A percentile compares a stretch with the other conserved stretches of the same genome.
These are phyloP conservation scores for Phytophthora colocasiae DNA, from an alignment of 352 stramenopile species.

Conservation along the genomic window DNA sequence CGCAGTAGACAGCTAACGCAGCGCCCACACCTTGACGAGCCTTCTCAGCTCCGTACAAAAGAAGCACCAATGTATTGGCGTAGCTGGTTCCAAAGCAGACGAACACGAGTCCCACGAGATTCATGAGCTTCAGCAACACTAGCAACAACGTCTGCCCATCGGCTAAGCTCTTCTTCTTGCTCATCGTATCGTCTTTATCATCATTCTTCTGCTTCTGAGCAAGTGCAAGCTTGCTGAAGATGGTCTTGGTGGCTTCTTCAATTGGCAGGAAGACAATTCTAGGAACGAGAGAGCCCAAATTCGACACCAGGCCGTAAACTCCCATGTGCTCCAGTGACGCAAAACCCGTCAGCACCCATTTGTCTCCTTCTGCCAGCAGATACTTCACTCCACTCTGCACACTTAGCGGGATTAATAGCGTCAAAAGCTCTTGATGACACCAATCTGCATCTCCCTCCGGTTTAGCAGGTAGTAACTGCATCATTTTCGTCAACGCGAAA, in stretches of 20 bases:
- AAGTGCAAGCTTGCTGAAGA: conserved; percentile 93
- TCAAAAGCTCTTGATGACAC: conserved; percentile 70
- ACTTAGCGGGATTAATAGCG: conserved; percentile 76
- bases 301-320: conserved; percentile 96
- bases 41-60: conserved; percentile 86
- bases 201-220: conserved; percentile 31
- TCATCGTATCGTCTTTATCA: conserved; percentile 15
- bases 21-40: conserved; percentile 55
- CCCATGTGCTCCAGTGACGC: conserved; percentile 94
- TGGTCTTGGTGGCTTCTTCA: conserved; percentile 95
- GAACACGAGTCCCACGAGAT: conserved; percentile 85
- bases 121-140: conserved; percentile 86
- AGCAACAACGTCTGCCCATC: conserved; percentile 64
- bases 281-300: conserved; percentile 95
- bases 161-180: conserved; percentile 36
- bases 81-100: conserved; percentile 87
- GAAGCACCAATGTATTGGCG: conserved; percentile 75
- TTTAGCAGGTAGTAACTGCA: conserved; percentile 58
- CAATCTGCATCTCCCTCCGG: conserved; percentile 16
- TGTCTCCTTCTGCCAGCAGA: conserved; percentile 96
- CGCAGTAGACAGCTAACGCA: conserved; percentile 86
- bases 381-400: conserved; percentile 97
- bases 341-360: conserved; percentile 94
- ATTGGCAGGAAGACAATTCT: conserved; percentile 96
- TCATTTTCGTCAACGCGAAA: conserved; percentile 59